Evolutionary conservation across 2,329 filamentous ascomycete genomes (phyloP).

Genomic region (Colletotrichum godetiae): DNA sequence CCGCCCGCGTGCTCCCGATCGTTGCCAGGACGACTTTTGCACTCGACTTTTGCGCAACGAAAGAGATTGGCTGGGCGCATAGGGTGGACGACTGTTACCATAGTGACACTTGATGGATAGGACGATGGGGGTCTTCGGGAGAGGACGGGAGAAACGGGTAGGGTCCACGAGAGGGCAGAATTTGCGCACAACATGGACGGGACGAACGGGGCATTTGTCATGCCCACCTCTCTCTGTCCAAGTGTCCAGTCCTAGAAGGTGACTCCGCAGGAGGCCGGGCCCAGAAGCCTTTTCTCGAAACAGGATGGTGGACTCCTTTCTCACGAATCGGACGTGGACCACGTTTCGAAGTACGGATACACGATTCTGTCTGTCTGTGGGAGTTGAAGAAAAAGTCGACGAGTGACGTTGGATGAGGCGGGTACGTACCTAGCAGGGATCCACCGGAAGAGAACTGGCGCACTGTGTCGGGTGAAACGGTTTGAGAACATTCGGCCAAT

Average conservation of each 20-base stretch:
- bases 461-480: constrained; percentile 31
- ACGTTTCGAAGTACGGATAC: background rate
- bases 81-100: background rate
- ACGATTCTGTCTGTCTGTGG: background rate
- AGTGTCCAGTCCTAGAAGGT: background rate
- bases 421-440: constrained; percentile 21
- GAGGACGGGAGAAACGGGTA: background rate
- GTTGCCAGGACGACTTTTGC: constrained; percentile 16
- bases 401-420: constrained; percentile 21
- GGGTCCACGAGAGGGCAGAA: constrained; percentile 6
- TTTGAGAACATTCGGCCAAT: constrained; percentile 13
- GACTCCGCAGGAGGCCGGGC: background rate
- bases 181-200: constrained; percentile 4
- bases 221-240: background rate
- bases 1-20: background rate
- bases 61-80: constrained; percentile 12
- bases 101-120: background rate
- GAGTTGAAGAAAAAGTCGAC: background rate
- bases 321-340: background rate
- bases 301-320: constrained; percentile 5
- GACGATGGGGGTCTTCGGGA: background rate
- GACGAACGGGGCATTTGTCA: background rate
- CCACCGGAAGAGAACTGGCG: background rate
- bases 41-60: constrained; percentile 11
- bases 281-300: constrained; percentile 10